phyloP scores from a whole-genome alignment of 805 yeast species.

The Starmerella bombicola region DNA sequence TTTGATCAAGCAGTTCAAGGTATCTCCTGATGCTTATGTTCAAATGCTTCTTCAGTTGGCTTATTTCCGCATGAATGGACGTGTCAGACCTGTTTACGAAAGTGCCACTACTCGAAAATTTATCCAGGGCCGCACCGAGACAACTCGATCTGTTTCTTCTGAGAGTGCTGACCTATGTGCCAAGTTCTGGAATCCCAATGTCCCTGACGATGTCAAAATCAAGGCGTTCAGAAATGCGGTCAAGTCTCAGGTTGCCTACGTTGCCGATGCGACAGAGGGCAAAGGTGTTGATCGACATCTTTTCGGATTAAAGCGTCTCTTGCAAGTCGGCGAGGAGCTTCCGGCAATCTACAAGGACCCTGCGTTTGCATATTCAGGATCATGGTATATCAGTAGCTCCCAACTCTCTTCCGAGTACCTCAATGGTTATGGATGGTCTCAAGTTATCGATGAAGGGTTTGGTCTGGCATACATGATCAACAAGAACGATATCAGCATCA shows the following conservation, averaged over 20 bases:
- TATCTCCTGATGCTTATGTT: constrained; percentile 85
- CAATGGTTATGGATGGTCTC: constrained; percentile 93
- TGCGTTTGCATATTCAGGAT: constrained; percentile 56
- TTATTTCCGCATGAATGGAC: constrained; percentile 69
- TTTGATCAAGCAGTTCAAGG: constrained; percentile 68
- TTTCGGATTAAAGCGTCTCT: constrained; percentile 70
- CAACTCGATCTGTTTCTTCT: constrained; percentile 70
- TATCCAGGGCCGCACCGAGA: constrained; percentile 86
- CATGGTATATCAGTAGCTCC: constrained; percentile 82
- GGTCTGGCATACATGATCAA: constrained; percentile 91
- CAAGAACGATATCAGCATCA: constrained; percentile 72
- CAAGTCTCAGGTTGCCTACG: constrained; percentile 59
- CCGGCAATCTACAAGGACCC: constrained; percentile 69
- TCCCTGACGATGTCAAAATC: constrained; percentile 45
- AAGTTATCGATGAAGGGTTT: constrained; percentile 85
- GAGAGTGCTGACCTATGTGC: constrained; percentile 61
- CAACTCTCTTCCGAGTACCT: constrained; percentile 75
- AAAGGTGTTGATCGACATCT: constrained; percentile 88
- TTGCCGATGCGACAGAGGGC: constrained; percentile 70
- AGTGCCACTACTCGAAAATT: constrained; percentile 88
- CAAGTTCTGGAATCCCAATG: constrained; percentile 51
- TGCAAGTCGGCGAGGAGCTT: constrained; percentile 41
- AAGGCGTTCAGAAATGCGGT: constrained; percentile 60
- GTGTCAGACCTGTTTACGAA: constrained; percentile 82
- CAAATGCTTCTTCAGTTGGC: constrained; percentile 89